Evolutionary conservation across 192 early-diverging fungal genomes (phyloP), one percentile per base, ranked within the genome.

Genomic region (Paraglomus brasilianum): DNA sequence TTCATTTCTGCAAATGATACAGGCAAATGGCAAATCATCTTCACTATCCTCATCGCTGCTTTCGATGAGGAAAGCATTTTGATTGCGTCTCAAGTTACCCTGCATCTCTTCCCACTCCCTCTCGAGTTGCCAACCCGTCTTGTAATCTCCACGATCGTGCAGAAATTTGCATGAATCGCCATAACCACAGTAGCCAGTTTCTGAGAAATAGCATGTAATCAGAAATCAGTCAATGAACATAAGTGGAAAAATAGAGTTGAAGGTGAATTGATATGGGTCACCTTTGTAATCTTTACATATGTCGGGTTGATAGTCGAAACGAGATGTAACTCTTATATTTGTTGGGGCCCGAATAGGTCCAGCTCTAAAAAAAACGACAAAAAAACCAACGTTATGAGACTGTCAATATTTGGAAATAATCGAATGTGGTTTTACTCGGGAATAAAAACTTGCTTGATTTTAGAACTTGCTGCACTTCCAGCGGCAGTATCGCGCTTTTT

Each of bases 211-310:
- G 45, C 2, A 49, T 30, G 30, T 3, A 30, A 42, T 46, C 13
- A 48, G 17, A 38, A 47, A 21, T 13, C 53, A 46, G 11, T 36
- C 11, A 40, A 72, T 39, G 13, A 71, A 45, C 11, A 14, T 24
- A 5, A 52, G 38, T 50, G 30, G n/a, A n/a, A 43, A 39, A 19
- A 46, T 46, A 52, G 5, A 42, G 19, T 10, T 7, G 41, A 30
- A 59, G 21, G 8, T 13, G 2, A 63, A 39, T 44, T 68, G 15
- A 77, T 21, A 73, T 74, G 69, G 77, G 72, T 46, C 78, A 81
- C 80, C 80, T 82, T 97, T 97, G 82, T 98, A 99, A 82, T 99
- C 97, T 78, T 99, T 99, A 83, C 97, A 99, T 30, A 99, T 86
- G 69, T 95, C 95, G 22, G 95, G 95, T 76, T 97, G 93, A 76